Conservation (phyloP, 352 stramenopile genomes). For the Phytophthora cajani region DNA sequence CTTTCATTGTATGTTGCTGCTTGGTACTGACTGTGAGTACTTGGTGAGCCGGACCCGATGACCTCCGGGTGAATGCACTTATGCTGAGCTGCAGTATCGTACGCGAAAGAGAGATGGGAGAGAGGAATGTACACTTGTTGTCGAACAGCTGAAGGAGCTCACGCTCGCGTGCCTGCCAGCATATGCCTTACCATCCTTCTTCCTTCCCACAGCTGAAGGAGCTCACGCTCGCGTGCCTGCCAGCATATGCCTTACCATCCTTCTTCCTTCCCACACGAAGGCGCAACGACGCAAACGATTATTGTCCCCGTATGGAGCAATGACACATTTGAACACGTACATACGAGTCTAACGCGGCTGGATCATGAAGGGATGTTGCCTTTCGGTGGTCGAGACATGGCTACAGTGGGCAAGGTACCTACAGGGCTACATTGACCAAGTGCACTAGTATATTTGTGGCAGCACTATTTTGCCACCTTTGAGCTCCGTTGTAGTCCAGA, state of each 20-base stretch:
- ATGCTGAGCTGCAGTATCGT: conserved; percentile 1
- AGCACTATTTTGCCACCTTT: background rate
- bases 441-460: background rate
- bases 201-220: conserved; percentile 7
- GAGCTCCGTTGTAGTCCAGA: background rate
- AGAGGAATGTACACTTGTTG: conserved; percentile 10
- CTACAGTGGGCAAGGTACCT: conserved; percentile 3
- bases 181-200: background rate
- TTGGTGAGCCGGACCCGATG: conserved; percentile 1
- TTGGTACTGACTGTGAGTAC: background rate
- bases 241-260: background rate
- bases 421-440: background rate
- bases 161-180: background rate
- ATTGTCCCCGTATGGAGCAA: background rate
- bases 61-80: conserved; percentile 12
- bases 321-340: too few relatives aligned
- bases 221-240: background rate
- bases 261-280: conserved; percentile 10
- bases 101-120: conserved; percentile 30
- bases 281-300: background rate
- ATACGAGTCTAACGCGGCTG: background rate
- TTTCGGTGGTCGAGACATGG: conserved; percentile 39
- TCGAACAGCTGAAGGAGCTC: conserved; percentile 11
- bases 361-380: conserved; percentile 22
- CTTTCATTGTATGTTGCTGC: conserved; percentile 22